Evolutionary conservation across 768 basidiomycete species (phyloP).

Genomic region (Collybia nuda): DNA sequence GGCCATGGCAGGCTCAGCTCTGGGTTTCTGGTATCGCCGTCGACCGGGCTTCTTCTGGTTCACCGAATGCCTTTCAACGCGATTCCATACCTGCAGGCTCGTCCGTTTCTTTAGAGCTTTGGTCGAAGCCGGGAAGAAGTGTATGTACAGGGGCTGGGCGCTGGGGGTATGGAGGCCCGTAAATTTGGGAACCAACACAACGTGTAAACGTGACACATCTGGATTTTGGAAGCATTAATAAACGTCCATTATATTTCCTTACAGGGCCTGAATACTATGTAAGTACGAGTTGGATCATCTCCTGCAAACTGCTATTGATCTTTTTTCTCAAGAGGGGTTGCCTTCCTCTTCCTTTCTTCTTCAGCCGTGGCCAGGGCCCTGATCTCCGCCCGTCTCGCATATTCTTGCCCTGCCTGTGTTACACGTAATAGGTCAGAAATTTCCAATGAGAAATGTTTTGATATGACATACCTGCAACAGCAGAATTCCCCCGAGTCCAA

Average conservation of each 20-base stretch:
- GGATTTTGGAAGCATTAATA: background rate
- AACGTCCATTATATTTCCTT: background rate
- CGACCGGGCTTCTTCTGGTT: conserved; percentile 1
- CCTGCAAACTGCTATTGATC: conserved; percentile 26
- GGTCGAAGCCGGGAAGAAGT: background rate
- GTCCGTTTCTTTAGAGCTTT: too few relatives aligned
- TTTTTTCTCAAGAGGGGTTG: conserved; percentile 33
- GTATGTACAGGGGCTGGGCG: background rate
- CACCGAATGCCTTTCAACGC: background rate
- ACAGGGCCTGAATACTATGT: background rate
- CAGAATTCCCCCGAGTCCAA: conserved; percentile 64
- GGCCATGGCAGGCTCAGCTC: too few relatives aligned
- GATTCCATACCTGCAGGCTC: background rate
- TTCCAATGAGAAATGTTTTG: background rate
- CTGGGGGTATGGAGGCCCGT: background rate
- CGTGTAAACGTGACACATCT: too few relatives aligned
- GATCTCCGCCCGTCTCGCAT: conserved; percentile 64
- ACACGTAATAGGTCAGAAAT: conserved; percentile 6
- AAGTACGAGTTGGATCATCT: background rate
- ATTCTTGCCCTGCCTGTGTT: conserved; percentile 80
- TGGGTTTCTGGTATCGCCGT: background rate
- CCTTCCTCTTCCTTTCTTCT: conserved; percentile 29
- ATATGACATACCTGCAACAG: conserved; percentile 58
- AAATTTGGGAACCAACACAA: too few relatives aligned
- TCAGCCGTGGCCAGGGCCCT: conserved; percentile 34